Percentiles rank a stretch among this genome's conserved stretches.
These are phyloP conservation scores for Amborella trichopoda DNA, from an alignment of 164 flowering plant genomes.

Conservation along the genomic window DNA sequence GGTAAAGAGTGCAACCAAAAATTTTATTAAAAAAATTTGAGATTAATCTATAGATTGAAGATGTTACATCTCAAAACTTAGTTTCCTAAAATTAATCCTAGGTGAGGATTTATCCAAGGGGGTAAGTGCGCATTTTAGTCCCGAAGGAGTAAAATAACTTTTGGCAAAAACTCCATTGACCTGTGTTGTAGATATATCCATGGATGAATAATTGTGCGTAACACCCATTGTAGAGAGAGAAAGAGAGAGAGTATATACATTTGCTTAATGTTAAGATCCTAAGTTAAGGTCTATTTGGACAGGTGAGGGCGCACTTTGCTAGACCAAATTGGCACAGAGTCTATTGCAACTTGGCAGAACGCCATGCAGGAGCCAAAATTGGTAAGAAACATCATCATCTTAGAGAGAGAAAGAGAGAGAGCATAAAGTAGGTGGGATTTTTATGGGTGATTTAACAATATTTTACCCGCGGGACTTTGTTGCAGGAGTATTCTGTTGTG, in stretches of 20 bases:
- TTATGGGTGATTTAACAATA: background rate
- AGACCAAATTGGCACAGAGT: conserved; percentile 39
- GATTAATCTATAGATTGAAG: too few species aligned
- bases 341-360: conserved; percentile 24
- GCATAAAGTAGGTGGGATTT: background rate
- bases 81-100: too few species aligned
- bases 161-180: background rate
- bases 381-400: conserved; percentile 19
- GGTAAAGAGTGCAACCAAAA: background rate
- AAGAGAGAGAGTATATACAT: background rate
- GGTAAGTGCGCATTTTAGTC: background rate
- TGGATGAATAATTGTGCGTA: background rate
- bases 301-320: conserved; percentile 26
- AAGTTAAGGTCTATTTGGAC: background rate
- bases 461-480: background rate
- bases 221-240: background rate
- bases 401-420: background rate
- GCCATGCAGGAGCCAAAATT: conserved; percentile 27
- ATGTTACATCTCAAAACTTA: too few species aligned
- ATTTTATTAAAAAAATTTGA: background rate
- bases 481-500: conserved; percentile 52
- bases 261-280: too few species aligned
- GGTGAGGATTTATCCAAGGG: too few species aligned
- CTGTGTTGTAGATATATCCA: background rate
- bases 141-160: background rate